Evolutionary conservation across 768 basidiomycete species (phyloP).

Genomic region (Coprinopsis marcescibilis): DNA sequence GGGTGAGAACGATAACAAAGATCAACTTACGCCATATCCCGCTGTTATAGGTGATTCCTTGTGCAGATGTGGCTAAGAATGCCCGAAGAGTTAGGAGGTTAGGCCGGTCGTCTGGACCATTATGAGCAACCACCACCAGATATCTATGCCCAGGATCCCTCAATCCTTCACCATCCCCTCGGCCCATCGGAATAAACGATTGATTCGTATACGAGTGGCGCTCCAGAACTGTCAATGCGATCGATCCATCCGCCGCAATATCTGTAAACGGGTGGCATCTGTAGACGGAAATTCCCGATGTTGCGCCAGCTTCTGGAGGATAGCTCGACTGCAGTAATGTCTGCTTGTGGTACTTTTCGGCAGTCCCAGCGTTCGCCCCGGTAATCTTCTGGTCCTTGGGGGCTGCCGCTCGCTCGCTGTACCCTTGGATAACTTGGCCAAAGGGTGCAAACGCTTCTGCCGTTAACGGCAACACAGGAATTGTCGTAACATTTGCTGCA

Average conservation of each 20-base stretch:
- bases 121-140: slow-evolving; percentile 83
- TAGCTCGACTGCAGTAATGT: slow-evolving; percentile 67
- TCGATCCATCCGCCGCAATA: slow-evolving; percentile 42
- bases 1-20: background rate
- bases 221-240: slow-evolving; percentile 72
- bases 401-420: slow-evolving; percentile 56
- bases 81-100: slow-evolving; percentile 71
- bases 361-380: slow-evolving; percentile 83
- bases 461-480: slow-evolving; percentile 69
- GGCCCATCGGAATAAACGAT: slow-evolving; percentile 91
- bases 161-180: slow-evolving; percentile 42
- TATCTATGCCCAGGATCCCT: slow-evolving; percentile 51
- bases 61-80: slow-evolving; percentile 73
- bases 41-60: slow-evolving; percentile 81
- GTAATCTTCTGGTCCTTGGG: slow-evolving; percentile 71
- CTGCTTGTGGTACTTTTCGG: slow-evolving; percentile 90
- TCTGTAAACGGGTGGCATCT: slow-evolving; percentile 54
- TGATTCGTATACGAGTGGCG: slow-evolving; percentile 88
- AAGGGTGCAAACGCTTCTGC: slow-evolving; percentile 83
- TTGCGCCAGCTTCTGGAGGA: slow-evolving; percentile 48
- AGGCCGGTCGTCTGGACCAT: slow-evolving; percentile 70
- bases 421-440: slow-evolving; percentile 90
- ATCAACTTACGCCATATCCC: slow-evolving; percentile 84
- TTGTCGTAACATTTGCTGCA: slow-evolving; percentile 15
- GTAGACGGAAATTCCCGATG: slow-evolving; percentile 76